Conservation (phyloP, 768 basidiomycete genomes). For the Gyrodon lividus region DNA sequence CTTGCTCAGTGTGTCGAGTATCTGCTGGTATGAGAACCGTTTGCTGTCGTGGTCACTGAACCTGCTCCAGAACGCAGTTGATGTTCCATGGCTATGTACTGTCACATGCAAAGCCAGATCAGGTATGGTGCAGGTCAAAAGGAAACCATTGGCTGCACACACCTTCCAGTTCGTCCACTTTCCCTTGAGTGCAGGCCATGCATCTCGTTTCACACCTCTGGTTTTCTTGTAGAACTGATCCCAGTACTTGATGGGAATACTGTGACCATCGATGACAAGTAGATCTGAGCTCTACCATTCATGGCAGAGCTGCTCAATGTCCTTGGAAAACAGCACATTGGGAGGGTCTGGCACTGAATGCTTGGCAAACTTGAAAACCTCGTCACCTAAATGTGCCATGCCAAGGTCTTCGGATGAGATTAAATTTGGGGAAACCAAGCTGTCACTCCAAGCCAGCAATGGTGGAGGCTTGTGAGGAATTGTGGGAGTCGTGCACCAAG, state of each 20-base stretch:
- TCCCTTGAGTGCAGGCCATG: slow-evolving; percentile 12
- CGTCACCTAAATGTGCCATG: no score
- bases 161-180: slow-evolving; percentile 20
- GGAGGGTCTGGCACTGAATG: neutral
- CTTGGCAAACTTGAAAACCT: neutral
- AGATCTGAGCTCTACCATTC: neutral
- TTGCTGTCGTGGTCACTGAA: neutral
- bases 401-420: no score
- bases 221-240: neutral
- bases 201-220: neutral
- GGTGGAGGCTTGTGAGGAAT: no score
- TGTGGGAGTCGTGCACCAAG: no score
- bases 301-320: neutral
- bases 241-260: slow-evolving; percentile 18
- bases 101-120: neutral
- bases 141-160: neutral
- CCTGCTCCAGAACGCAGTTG: neutral
- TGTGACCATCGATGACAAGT: neutral
- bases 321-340: neutral
- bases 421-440: no score
- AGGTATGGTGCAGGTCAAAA: no score
- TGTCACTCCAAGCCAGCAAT: no score
- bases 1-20: neutral
- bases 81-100: neutral
- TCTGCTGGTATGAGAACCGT: neutral